Evolutionary conservation across 768 basidiomycete genomes (phyloP).

Genomic region (Pilatotrama ljubarskyi): DNA sequence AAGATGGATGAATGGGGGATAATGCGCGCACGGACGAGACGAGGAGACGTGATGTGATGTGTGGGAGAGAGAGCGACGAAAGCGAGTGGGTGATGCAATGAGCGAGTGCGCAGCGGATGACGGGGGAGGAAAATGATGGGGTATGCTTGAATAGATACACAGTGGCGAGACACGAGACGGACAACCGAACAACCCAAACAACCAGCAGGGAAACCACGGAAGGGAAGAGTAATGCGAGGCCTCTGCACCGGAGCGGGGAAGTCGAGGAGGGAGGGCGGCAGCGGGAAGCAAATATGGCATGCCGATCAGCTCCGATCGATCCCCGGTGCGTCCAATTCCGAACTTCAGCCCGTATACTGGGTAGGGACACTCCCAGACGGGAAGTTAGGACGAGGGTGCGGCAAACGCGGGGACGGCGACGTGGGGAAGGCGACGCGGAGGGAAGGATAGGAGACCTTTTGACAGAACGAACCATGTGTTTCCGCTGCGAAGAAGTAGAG

Average conservation of each 20-base stretch:
- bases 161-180: neutral
- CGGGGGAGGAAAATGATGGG: neutral
- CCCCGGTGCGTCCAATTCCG: no score
- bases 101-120: neutral
- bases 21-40: neutral
- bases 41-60: neutral
- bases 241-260: no score
- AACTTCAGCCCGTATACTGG: no score
- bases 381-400: no score
- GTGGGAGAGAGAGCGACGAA: neutral
- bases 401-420: no score
- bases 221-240: neutral
- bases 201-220: neutral
- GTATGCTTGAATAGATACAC: slow-evolving; percentile 3
- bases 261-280: no score
- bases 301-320: no score
- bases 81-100: slow-evolving; percentile 4
- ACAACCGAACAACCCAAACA: neutral
- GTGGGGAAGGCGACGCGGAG: no score
- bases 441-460: no score
- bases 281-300: no score
- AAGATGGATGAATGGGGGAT: neutral
- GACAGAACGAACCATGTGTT: no score
- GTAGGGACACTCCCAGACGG: no score
- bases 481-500: neutral